Percentiles rank a stretch among this genome's conserved stretches.
Evolutionary conservation across 179 eudicot species (phyloP).

Genomic region (Nepenthes alata): DNA sequence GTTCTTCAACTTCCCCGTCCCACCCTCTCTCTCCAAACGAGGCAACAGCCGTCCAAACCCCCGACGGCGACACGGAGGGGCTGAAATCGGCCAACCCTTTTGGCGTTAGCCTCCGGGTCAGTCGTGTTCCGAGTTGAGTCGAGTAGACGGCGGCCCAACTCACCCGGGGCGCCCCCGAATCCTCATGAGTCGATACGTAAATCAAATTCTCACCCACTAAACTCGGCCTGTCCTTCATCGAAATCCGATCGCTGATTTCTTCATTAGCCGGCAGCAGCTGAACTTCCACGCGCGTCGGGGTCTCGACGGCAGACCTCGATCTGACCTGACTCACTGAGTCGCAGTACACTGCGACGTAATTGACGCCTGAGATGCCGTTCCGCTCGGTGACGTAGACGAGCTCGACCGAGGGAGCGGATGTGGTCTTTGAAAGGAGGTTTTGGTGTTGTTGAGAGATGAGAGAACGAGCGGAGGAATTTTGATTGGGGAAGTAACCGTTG

Average conservation of each 20-base stretch:
- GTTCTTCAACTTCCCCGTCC: conserved; percentile 71
- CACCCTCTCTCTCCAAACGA: conserved; percentile 56
- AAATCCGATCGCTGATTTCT: conserved; percentile 14
- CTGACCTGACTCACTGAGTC: conserved; percentile 17
- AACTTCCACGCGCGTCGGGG: conserved; percentile 24
- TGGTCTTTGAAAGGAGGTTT: not conserved
- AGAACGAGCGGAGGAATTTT: conserved; percentile 14
- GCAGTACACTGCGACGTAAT: conserved; percentile 23
- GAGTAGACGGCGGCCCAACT: conserved; percentile 92
- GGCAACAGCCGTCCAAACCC: conserved; percentile 67
- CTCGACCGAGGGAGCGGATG: conserved; percentile 10
- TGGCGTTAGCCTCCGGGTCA: conserved; percentile 61
- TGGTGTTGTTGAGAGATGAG: not conserved
- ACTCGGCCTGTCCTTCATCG: conserved; percentile 72
- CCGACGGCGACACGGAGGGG: conserved; percentile 84
- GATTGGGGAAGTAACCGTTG: conserved; percentile 54
- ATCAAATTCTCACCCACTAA: conserved; percentile 47
- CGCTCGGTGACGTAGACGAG: conserved; percentile 55
- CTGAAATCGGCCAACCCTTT: conserved; percentile 64
- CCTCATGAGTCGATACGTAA: conserved; percentile 67
- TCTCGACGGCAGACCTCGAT: conserved; percentile 22
- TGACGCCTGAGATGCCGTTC: conserved; percentile 38
- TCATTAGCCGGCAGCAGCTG: conserved; percentile 17
- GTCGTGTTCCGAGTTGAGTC: conserved; percentile 42
- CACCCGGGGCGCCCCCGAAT: conserved; percentile 39